Conservation (phyloP, 352 stramenopile genomes). For the Globisporangium cederbergense region DNA sequence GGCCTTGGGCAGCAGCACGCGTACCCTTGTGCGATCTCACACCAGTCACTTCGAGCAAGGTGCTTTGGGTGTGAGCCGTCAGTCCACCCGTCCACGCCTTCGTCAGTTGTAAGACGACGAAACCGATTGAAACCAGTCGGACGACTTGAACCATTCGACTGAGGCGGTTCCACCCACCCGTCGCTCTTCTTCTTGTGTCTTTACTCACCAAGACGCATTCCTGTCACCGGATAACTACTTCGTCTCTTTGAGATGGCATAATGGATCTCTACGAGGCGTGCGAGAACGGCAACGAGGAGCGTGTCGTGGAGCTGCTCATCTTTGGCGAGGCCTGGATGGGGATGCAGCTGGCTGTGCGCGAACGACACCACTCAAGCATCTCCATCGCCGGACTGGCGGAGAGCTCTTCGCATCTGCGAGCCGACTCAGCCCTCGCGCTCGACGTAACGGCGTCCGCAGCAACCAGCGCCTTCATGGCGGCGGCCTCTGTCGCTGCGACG, state of each 20-base stretch:
- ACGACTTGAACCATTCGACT: too few species aligned
- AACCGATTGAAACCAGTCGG: too few species aligned
- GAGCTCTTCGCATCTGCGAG: not conserved
- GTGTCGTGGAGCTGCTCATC: conserved; percentile 72
- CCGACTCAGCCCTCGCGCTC: conserved; percentile 3
- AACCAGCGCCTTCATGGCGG: not conserved
- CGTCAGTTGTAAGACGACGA: too few species aligned
- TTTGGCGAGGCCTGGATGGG: conserved; percentile 25
- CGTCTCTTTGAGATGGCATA: conserved; percentile 25
- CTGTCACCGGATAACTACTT: not conserved
- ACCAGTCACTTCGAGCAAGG: too few species aligned
- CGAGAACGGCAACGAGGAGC: conserved; percentile 84
- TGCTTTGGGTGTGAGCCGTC: too few species aligned
- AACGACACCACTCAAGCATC: not conserved
- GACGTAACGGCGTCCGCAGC: not conserved
- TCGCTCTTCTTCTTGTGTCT: not conserved
- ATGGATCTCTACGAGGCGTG: conserved; percentile 73
- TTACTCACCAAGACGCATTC: not conserved
- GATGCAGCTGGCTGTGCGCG: conserved; percentile 1
- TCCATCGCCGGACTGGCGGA: conserved; percentile 8
- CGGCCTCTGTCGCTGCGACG: not conserved
- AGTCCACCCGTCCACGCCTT: too few species aligned
- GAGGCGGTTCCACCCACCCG: too few species aligned
- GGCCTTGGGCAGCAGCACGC: too few species aligned
- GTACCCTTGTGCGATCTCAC: too few species aligned